Percentiles rank a stretch among this genome's conserved stretches.
Evolutionary conservation across 2,329 filamentous ascomycete species (phyloP).

Genomic region (Claviceps cyperi): DNA sequence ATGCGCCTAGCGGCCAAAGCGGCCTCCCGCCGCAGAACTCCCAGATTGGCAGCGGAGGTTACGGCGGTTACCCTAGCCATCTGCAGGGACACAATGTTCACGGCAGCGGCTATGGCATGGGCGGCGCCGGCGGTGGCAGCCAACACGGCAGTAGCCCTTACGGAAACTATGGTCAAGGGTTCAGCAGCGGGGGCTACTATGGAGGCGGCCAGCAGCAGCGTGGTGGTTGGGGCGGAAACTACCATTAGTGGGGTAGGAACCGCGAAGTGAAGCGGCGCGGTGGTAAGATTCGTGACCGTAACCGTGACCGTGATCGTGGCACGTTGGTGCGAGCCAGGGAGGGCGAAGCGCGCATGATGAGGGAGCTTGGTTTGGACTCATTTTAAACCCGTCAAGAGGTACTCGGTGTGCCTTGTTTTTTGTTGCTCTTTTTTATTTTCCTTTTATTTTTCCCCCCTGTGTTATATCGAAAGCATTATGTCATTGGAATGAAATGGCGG

Average conservation of each 20-base stretch:
- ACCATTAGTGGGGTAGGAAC: conserved; percentile 30
- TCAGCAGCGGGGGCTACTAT: conserved; percentile 34
- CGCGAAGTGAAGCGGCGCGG: conserved; percentile 13
- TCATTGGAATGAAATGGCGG: conserved; percentile 5
- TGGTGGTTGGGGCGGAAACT: conserved; percentile 46
- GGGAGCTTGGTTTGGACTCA: conserved; percentile 7
- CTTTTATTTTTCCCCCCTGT: neutral
- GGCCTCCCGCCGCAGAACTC: conserved; percentile 42
- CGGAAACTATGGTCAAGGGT: conserved; percentile 36
- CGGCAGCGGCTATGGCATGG: conserved; percentile 41
- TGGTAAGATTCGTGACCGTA: conserved; percentile 6
- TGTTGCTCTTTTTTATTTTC: neutral
- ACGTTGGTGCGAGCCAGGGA: conserved; percentile 2
- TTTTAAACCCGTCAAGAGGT: conserved; percentile 3
- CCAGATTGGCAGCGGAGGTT: conserved; percentile 34
- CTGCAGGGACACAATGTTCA: conserved; percentile 39
- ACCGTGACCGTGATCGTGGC: conserved; percentile 1
- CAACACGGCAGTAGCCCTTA: conserved; percentile 41
- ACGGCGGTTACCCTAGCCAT: conserved; percentile 42
- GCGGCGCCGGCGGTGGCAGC: conserved; percentile 32
- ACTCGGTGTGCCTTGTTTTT: neutral
- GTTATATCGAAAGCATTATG: conserved; percentile 11
- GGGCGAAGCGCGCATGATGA: conserved; percentile 7
- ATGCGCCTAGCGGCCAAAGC: conserved; percentile 31
- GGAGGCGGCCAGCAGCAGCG: conserved; percentile 28